Percentiles rank a stretch among this genome's conserved stretches.
These are phyloP conservation scores for Scheffersomyces titani DNA, from an alignment of 1,139 yeast species.

Conservation along the genomic window DNA sequence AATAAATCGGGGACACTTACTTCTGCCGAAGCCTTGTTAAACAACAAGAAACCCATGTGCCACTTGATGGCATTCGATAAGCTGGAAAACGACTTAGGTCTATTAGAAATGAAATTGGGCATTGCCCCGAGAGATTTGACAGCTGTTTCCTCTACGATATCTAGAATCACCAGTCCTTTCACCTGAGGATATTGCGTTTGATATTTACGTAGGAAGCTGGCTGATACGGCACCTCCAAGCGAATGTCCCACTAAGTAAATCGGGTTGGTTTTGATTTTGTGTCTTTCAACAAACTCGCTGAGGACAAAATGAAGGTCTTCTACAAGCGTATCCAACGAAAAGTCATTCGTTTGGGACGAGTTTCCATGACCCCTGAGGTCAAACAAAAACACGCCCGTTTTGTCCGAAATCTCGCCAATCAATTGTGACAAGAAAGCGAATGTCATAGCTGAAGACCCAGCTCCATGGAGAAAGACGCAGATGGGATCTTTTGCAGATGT, in stretches of 20 bases:
- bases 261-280: conserved; percentile 9
- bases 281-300: conserved; percentile 27
- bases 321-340: conserved; percentile 52
- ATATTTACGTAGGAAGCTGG: conserved; percentile 27
- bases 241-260: conserved; percentile 81
- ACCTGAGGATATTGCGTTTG: conserved; percentile 20
- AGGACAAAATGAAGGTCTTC: conserved; percentile 58
- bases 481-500: conserved; percentile 45
- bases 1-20: conserved; percentile 75
- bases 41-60: conserved; percentile 65
- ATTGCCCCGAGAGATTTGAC: conserved; percentile 65
- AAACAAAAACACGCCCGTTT: conserved; percentile 63
- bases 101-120: conserved; percentile 57
- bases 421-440: conserved; percentile 57
- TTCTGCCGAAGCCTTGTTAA: conserved; percentile 63
- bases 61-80: conserved; percentile 72
- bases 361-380: conserved; percentile 88
- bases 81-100: conserved; percentile 62
- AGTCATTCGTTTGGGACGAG: conserved; percentile 33
- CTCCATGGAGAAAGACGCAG: conserved; percentile 87
- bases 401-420: conserved; percentile 19
- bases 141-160: conserved; percentile 94
- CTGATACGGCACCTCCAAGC: conserved; percentile 83
- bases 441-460: conserved; percentile 85
- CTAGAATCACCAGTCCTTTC: conserved; percentile 75